These are phyloP conservation scores for Fusarium udum DNA, from an alignment of 2,329 filamentous ascomycete genomes.

Conservation along the genomic window DNA sequence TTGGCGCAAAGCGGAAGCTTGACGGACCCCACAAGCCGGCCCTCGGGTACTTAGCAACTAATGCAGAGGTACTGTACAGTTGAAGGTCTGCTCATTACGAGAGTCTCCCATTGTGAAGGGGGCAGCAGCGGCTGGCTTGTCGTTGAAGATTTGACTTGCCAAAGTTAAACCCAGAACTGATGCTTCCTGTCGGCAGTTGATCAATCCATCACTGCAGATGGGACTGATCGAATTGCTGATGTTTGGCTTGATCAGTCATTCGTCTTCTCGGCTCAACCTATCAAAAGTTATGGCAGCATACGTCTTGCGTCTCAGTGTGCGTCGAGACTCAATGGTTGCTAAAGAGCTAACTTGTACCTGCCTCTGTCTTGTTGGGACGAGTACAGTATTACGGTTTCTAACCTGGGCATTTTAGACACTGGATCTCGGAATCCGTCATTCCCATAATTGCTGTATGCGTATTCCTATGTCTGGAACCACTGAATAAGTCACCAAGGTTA, in stretches of 20 bases:
- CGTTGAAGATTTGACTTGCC: conserved; percentile 11
- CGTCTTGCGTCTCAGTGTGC: background rate
- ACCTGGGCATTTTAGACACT: conserved; percentile 1
- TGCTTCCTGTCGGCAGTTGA: conserved; percentile 19
- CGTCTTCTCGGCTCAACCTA: background rate
- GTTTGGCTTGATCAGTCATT: background rate
- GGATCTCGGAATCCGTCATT: conserved; percentile 1
- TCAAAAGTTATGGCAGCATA: background rate
- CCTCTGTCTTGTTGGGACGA: background rate
- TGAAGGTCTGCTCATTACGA: background rate
- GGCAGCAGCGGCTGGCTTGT: background rate
- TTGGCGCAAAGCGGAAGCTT: conserved; percentile 20
- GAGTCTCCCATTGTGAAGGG: background rate
- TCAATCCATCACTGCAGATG: background rate
- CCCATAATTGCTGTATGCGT: background rate
- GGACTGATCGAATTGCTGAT: background rate
- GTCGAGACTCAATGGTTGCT: background rate
- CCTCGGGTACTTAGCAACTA: conserved; percentile 25
- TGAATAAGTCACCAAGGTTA: background rate
- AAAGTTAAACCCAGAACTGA: conserved; percentile 1
- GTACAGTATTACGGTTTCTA: background rate
- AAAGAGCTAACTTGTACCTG: background rate
- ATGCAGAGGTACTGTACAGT: conserved; percentile 19
- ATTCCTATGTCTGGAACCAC: background rate
- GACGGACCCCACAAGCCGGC: conserved; percentile 34